A percentile compares a stretch with the other conserved stretches of the same genome.
Evolutionary conservation across 805 yeast species (phyloP).

Genomic region (Hagleromyces aurorensis): DNA sequence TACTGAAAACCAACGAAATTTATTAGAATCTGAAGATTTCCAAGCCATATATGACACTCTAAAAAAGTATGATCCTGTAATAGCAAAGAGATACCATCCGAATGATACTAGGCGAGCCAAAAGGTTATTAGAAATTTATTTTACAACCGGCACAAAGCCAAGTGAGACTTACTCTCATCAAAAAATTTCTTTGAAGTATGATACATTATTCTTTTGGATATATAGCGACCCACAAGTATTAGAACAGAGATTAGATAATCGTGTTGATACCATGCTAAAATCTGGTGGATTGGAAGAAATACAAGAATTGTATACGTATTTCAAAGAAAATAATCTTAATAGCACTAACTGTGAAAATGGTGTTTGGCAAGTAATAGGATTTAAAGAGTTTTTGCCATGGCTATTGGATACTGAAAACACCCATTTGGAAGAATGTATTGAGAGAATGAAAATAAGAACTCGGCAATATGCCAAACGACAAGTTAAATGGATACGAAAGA

Average conservation of each 20-base stretch:
- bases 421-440: conserved; percentile 42
- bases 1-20: conserved; percentile 30
- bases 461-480: conserved; percentile 83
- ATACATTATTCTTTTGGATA: conserved; percentile 74
- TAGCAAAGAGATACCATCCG: conserved; percentile 84
- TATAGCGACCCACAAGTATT: conserved; percentile 55
- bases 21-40: conserved; percentile 44
- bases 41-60: conserved; percentile 36
- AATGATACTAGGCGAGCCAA: conserved; percentile 73
- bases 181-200: conserved; percentile 45
- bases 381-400: conserved; percentile 82
- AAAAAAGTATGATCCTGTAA: conserved; percentile 52
- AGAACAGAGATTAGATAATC: conserved; percentile 54
- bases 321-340: conserved; percentile 22
- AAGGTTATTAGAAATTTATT: conserved; percentile 76
- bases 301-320: conserved; percentile 44
- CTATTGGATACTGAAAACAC: conserved; percentile 24
- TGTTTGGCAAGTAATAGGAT: conserved; percentile 92
- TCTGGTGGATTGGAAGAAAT: conserved; percentile 68
- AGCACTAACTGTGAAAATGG: conserved; percentile 56
- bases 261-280: conserved; percentile 80
- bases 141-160: conserved; percentile 55
- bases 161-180: conserved; percentile 67
- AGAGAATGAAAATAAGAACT: conserved; percentile 75
- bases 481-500: conserved; percentile 80